Percentiles rank a stretch among this genome's conserved stretches.
These are phyloP conservation scores for Lumnitzera racemosa DNA, from an alignment of 345 rosid genomes.

Conservation along the genomic window DNA sequence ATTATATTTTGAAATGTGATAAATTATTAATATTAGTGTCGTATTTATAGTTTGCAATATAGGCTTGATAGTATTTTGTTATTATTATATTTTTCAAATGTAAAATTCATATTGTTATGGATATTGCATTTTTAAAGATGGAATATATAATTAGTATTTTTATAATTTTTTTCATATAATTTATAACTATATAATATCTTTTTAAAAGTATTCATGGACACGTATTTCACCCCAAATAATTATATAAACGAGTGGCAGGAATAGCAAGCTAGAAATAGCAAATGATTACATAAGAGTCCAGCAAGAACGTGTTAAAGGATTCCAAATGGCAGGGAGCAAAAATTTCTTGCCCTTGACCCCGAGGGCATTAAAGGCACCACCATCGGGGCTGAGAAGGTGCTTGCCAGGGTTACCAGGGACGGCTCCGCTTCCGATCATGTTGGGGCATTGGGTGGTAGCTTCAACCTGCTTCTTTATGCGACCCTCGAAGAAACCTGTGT, in stretches of 20 bases:
- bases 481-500: conserved; percentile 21
- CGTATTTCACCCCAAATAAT: too few relatives aligned
- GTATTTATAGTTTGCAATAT: too few relatives aligned
- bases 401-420: conserved; percentile 35
- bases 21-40: too few relatives aligned
- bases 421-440: conserved; percentile 52
- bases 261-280: not conserved
- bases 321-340: conserved; percentile 67
- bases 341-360: conserved; percentile 44
- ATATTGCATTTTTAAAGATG: too few relatives aligned
- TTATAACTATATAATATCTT: too few relatives aligned
- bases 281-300: conserved; percentile 26
- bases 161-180: too few relatives aligned
- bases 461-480: conserved; percentile 8
- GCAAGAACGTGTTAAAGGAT: conserved; percentile 40
- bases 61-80: too few relatives aligned
- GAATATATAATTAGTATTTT: too few relatives aligned
- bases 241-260: not conserved
- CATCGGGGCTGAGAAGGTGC: conserved; percentile 31
- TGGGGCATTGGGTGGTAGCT: conserved; percentile 33
- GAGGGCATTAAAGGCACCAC: conserved; percentile 45
- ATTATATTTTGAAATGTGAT: too few relatives aligned
- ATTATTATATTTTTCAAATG: too few relatives aligned
- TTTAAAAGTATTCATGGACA: too few relatives aligned
- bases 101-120: too few relatives aligned